Conservation (phyloP, 2,329 filamentous ascomycete genomes). For the Thelonectria rubi region DNA sequence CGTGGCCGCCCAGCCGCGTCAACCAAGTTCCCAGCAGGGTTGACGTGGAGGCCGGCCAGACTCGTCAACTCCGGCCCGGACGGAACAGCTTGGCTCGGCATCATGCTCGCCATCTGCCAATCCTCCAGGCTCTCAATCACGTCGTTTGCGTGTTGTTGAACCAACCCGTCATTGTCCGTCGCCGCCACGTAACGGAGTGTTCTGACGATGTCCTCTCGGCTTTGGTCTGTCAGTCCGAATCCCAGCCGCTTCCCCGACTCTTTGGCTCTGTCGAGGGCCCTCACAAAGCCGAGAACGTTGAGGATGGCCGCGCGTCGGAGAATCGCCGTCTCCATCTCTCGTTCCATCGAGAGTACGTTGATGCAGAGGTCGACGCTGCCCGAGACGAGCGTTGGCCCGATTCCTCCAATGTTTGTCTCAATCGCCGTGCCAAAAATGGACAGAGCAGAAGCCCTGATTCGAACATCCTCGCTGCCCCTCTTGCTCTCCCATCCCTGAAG, state of each 20-base stretch:
- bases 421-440: slow-evolving; percentile 69
- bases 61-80: slow-evolving; percentile 42
- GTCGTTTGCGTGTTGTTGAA: slow-evolving; percentile 71
- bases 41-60: slow-evolving; percentile 52
- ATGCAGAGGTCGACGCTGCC: slow-evolving; percentile 70
- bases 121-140: slow-evolving; percentile 73
- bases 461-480: slow-evolving; percentile 72
- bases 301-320: slow-evolving; percentile 73
- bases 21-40: slow-evolving; percentile 39
- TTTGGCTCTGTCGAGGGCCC: slow-evolving; percentile 64
- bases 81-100: slow-evolving; percentile 48
- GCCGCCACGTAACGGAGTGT: slow-evolving; percentile 70
- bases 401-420: slow-evolving; percentile 67
- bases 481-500: slow-evolving; percentile 74
- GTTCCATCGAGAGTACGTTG: slow-evolving; percentile 70
- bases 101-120: slow-evolving; percentile 64
- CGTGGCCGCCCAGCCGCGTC: slow-evolving; percentile 42
- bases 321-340: slow-evolving; percentile 67
- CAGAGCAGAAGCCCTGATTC: slow-evolving; percentile 74
- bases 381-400: slow-evolving; percentile 62
- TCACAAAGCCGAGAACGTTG: slow-evolving; percentile 68
- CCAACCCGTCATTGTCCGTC: slow-evolving; percentile 74
- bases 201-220: slow-evolving; percentile 68
- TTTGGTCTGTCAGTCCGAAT: slow-evolving; percentile 64
- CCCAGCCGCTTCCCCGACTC: slow-evolving; percentile 56